Evolutionary conservation across 2,329 filamentous ascomycete species (phyloP).

Genomic region (Amphichorda felina): DNA sequence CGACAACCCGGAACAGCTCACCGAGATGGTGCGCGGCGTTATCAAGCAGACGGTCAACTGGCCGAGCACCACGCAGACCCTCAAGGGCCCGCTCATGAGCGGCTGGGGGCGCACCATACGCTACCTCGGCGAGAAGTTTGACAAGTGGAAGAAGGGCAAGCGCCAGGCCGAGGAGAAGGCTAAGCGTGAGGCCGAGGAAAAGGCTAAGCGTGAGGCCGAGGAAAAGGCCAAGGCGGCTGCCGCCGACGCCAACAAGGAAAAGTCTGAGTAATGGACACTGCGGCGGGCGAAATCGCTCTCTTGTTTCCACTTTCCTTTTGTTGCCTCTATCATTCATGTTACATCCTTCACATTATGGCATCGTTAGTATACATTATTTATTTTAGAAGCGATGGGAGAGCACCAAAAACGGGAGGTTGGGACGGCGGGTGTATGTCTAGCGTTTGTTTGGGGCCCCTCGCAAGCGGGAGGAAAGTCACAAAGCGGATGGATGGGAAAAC

Average conservation of each 20-base stretch:
- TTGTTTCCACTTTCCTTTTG: neutral
- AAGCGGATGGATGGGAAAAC: neutral
- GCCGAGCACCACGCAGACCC: slow-evolving; percentile 79
- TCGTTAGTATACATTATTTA: too few species aligned
- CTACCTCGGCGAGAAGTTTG: slow-evolving; percentile 74
- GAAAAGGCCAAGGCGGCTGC: slow-evolving; percentile 13
- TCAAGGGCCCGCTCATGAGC: slow-evolving; percentile 74
- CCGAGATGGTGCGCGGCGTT: slow-evolving; percentile 57
- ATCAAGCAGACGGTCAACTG: slow-evolving; percentile 84
- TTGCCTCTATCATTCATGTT: too few species aligned
- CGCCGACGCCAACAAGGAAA: slow-evolving; percentile 7
- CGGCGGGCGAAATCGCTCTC: too few species aligned
- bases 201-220: slow-evolving; percentile 2
- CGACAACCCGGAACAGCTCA: slow-evolving; percentile 55
- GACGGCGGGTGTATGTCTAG: too few species aligned
- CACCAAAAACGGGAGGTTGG: too few species aligned
- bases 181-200: slow-evolving; percentile 10
- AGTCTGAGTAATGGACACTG: neutral
- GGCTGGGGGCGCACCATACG: slow-evolving; percentile 58
- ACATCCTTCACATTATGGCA: too few species aligned
- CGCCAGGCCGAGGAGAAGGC: slow-evolving; percentile 13
- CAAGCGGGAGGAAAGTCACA: too few species aligned
- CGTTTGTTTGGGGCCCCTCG: too few species aligned
- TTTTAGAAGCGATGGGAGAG: too few species aligned
- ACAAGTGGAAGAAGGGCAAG: slow-evolving; percentile 45